Base-by-base conservation (phyloP, 2,329 filamentous ascomycete genomes). In the Phaeosphaeriaceae sp. region DNA sequence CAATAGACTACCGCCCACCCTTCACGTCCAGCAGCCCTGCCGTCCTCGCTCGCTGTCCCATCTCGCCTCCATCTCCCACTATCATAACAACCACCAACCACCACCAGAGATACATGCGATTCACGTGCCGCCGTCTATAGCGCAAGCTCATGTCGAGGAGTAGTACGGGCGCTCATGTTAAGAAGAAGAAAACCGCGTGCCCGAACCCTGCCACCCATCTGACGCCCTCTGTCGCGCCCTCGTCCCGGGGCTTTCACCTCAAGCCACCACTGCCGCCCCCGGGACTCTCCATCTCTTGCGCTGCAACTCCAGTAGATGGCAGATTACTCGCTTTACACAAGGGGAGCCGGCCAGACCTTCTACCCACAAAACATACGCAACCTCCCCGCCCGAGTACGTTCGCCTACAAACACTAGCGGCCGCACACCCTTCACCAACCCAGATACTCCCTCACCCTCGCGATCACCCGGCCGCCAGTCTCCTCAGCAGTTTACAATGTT, bases 401-500 rank as follows among this genome's bases (percentile, higher is more conserved):
- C 78, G 32, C 78, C 78, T 46, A 70, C 77, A 45, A 69, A 77
- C 42, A 67, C 64, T 63, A 74, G 64, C 59, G 66, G 68, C 56
- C 70, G 74, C 60, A 76, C 77, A 57, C 76, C 72, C 52, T 76
- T 77, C 58, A 71, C 67, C 62, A 55, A 67, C 55, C 73, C 72
- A 61, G 77, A 83, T 61, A 82, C 81, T 1, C 81, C 82, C 43
- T 85, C 82, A 12, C 82, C 83, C 52, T 80, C 82, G 54, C 79
- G 81, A 64, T 84, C 82, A 37, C 81, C 82, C 36, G 81, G 81
- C 48, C 74, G 76, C 23, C 74, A 79, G 63, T 61, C 78, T 57
- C 77, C 78, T 13, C 75, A 78, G 50, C 74, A 77, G 60, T 74
- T 71, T 76, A 81, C 81, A 72, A 92, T 92, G 88, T 92, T 87